A percentile compares a stretch with the other conserved stretches of the same genome.
These are phyloP conservation scores for Monosporascus sp. DNA, from an alignment of 2,329 filamentous ascomycete species.

Conservation along the genomic window DNA sequence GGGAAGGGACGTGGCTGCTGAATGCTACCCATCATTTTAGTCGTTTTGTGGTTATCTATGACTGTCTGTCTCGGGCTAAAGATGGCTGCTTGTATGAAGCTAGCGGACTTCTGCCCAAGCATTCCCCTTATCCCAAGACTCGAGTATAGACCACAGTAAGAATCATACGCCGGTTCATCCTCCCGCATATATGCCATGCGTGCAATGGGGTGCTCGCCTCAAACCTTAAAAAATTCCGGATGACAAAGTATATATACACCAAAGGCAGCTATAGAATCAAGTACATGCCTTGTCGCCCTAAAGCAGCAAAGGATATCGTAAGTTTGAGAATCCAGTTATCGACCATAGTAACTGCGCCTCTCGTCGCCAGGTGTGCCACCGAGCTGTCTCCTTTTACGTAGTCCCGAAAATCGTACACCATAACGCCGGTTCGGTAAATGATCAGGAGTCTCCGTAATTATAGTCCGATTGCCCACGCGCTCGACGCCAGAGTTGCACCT, in stretches of 20 bases:
- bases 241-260: not conserved
- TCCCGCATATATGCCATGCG: not conserved
- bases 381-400: not conserved
- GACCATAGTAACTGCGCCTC: not conserved
- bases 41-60: not conserved
- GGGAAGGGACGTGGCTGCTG: too few relatives aligned
- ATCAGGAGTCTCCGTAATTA: not conserved
- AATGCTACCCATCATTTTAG: not conserved
- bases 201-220: not conserved
- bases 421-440: not conserved
- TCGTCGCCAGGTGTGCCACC: not conserved
- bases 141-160: not conserved
- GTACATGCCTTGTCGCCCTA: not conserved
- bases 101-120: not conserved
- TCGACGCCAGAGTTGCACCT: slow-evolving; percentile 3
- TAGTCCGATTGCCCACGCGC: slow-evolving; percentile 7
- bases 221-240: not conserved
- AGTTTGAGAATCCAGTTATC: not conserved
- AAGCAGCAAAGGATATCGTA: not conserved
- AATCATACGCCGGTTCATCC: too few relatives aligned
- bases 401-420: not conserved
- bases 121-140: not conserved
- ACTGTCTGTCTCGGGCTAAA: not conserved
- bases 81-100: not conserved
- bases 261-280: not conserved